These are phyloP conservation scores for Brassica rapa DNA, from an alignment of 345 rosid species.

Conservation along the genomic window DNA sequence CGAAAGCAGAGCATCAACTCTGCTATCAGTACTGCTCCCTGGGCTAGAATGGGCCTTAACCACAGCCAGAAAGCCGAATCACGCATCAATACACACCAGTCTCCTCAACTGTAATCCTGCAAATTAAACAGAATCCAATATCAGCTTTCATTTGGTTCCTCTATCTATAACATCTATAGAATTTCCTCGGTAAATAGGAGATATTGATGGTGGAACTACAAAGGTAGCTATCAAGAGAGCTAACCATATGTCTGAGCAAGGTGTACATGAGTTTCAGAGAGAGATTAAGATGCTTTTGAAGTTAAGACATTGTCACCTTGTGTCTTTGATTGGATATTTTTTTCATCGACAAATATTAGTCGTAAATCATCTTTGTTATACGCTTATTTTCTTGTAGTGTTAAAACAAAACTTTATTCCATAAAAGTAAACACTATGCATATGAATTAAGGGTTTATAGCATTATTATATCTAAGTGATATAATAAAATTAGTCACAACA, in stretches of 20 bases:
- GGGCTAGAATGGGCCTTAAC: neutral
- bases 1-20: neutral
- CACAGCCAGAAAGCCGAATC: neutral
- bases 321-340: neutral
- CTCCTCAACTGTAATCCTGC: neutral
- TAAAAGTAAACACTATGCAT: no score
- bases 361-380: no score
- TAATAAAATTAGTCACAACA: no score
- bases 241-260: constrained; percentile 94
- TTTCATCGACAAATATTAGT: no score
- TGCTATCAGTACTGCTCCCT: neutral
- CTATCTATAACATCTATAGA: no score
- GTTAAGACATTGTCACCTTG: neutral
- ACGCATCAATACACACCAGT: neutral
- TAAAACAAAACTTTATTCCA: no score
- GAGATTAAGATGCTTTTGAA: constrained; percentile 39
- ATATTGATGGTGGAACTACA: constrained; percentile 78
- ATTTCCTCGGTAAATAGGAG: constrained; percentile 45
- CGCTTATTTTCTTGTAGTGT: no score
- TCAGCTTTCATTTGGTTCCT: neutral
- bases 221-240: constrained; percentile 98
- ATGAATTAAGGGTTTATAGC: no score
- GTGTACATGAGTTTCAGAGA: constrained; percentile 94
- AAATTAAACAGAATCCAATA: neutral
- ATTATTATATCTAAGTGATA: no score